phyloP scores from a whole-genome alignment of 140 eudicot genomes.

The Oenanthe javanica region DNA sequence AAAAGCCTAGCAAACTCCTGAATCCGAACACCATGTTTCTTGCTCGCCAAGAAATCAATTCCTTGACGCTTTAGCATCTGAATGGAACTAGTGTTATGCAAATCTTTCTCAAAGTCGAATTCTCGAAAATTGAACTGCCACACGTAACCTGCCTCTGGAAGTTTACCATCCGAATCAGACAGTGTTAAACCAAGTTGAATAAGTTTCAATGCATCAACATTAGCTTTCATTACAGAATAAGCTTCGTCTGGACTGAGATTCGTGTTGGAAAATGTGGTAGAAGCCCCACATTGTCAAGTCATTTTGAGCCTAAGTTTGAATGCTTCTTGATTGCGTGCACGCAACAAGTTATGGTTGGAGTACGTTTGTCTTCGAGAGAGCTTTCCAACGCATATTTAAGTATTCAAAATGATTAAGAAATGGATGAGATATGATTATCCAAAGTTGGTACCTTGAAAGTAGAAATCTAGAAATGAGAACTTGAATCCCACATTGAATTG shows the following conservation, averaged over 20 bases:
- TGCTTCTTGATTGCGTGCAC: no score
- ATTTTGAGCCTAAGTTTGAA: no score
- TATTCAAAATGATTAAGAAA: no score
- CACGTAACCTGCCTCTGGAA: neutral
- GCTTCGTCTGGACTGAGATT: neutral
- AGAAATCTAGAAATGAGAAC: no score
- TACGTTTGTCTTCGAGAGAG: no score
- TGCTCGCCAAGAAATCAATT: neutral
- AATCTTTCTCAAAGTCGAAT: conserved; percentile 8
- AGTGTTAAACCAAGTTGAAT: conserved; percentile 21
- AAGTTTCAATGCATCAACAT: conserved; percentile 12
- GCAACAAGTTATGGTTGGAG: no score
- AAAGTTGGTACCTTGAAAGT: no score
- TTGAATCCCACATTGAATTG: no score
- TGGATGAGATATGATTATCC: no score
- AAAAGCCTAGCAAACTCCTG: neutral
- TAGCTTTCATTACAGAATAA: conserved; percentile 1
- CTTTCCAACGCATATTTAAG: no score
- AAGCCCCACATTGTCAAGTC: no score
- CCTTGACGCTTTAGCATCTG: neutral
- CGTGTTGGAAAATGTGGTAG: no score
- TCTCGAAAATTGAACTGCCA: conserved; percentile 21
- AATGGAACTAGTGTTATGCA: neutral
- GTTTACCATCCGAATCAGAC: conserved; percentile 6
- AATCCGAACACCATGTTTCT: neutral